Evolutionary conservation across 805 yeast species (phyloP).

Genomic region (Ogataea dorogensis): DNA sequence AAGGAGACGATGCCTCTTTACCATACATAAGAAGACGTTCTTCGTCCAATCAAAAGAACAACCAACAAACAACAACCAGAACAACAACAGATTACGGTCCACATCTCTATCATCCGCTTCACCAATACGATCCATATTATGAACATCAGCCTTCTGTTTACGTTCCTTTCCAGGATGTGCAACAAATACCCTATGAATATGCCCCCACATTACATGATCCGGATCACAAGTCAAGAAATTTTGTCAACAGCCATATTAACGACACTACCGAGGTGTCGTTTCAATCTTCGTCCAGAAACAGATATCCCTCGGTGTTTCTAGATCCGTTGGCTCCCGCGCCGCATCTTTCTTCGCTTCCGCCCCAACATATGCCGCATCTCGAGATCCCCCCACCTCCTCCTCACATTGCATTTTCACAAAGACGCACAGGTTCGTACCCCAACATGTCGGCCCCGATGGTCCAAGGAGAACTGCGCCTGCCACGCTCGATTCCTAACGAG

Average conservation of each 20-base stretch:
- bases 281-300: conserved; percentile 33
- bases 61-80: conserved; percentile 9
- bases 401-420: conserved; percentile 4
- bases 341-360: conserved; percentile 6
- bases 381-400: conserved; percentile 6
- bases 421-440: conserved; percentile 21
- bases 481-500: conserved; percentile 24
- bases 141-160: conserved; percentile 21
- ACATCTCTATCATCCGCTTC: conserved; percentile 4
- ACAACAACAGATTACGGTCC: conserved; percentile 12
- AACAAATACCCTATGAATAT: conserved; percentile 10
- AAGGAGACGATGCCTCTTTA: conserved; percentile 45
- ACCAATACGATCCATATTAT: conserved; percentile 12
- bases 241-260: conserved; percentile 19
- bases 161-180: conserved; percentile 18
- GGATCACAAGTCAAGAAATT: conserved; percentile 17
- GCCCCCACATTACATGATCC: conserved; percentile 10
- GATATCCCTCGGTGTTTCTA: conserved; percentile 47
- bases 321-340: conserved; percentile 51
- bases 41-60: conserved; percentile 32
- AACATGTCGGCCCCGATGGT: conserved; percentile 9
- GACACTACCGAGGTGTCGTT: conserved; percentile 28
- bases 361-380: conserved; percentile 7
- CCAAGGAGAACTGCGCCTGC: conserved; percentile 17
- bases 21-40: conserved; percentile 49